Evolutionary conservation across 148 eudicot species (phyloP).

Genomic region (Chenopodium berlandieri): DNA sequence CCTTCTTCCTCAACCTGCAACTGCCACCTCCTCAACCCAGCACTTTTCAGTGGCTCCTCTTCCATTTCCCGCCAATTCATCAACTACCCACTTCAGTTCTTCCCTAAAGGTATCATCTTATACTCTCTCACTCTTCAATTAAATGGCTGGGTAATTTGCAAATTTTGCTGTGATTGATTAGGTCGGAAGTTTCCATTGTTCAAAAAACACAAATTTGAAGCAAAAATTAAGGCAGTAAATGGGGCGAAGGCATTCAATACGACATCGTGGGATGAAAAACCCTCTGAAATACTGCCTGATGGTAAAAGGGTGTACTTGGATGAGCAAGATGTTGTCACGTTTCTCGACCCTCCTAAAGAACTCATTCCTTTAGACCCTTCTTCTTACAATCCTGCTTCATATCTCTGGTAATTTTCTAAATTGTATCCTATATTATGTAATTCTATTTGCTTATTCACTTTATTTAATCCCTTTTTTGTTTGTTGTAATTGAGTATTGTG

Average conservation of each 20-base stretch:
- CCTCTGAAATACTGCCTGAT: slow-evolving; percentile 39
- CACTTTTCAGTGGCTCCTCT: not conserved
- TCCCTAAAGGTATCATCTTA: slow-evolving; percentile 27
- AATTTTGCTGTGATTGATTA: not conserved
- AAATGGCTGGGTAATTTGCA: not conserved
- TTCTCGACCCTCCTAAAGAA: slow-evolving; percentile 68
- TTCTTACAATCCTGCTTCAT: slow-evolving; percentile 71
- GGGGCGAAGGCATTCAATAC: slow-evolving; percentile 21
- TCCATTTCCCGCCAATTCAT: slow-evolving; percentile 22
- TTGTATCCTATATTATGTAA: not conserved
- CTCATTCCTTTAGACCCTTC: slow-evolving; percentile 69
- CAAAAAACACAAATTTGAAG: not conserved
- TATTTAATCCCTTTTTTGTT: not conserved
- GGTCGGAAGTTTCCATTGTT: slow-evolving; percentile 10
- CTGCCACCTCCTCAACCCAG: slow-evolving; percentile 1
- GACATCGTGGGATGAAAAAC: slow-evolving; percentile 51
- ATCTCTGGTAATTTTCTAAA: slow-evolving; percentile 52
- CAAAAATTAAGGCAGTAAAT: slow-evolving; percentile 20
- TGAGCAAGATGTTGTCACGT: slow-evolving; percentile 63
- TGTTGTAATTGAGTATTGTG: not conserved
- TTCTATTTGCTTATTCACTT: not conserved
- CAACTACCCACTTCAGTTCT: slow-evolving; percentile 25
- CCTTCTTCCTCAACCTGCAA: slow-evolving; percentile 19
- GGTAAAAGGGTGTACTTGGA: slow-evolving; percentile 56
- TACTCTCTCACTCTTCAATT: not conserved